Evolutionary conservation across 1,284 basidiomycete species (phyloP).

Genomic region (Puccinia coronata): DNA sequence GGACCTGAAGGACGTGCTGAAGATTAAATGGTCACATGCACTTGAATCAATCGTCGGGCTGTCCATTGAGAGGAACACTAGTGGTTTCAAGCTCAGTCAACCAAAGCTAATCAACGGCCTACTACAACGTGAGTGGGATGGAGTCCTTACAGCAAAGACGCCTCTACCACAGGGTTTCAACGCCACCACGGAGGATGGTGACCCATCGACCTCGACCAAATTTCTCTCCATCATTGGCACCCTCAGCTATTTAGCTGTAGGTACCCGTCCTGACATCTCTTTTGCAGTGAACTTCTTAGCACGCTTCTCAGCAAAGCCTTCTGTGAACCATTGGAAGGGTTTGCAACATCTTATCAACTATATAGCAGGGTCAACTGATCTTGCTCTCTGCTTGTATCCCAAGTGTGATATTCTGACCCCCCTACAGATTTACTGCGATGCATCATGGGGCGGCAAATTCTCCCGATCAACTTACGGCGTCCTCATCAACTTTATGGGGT

Average conservation of each 20-base stretch:
- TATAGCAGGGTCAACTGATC: not conserved
- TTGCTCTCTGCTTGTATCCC: not conserved
- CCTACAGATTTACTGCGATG: not conserved
- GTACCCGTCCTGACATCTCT: too few species aligned
- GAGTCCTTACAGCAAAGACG: not conserved
- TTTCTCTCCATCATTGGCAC: conserved; percentile 13
- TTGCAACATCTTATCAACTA: too few species aligned
- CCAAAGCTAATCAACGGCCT: not conserved
- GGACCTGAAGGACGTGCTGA: too few species aligned
- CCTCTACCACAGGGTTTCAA: not conserved
- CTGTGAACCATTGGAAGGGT: not conserved
- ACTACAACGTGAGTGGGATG: not conserved
- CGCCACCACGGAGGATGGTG: not conserved
- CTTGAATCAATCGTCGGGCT: too few species aligned
- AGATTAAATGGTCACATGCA: too few species aligned
- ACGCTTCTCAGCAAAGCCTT: conserved; percentile 14
- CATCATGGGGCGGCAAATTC: not conserved
- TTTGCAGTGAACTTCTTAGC: conserved; percentile 30
- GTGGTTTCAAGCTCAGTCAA: too few species aligned
- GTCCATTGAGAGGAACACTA: too few species aligned
- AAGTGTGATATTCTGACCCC: too few species aligned
- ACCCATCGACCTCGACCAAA: not conserved
- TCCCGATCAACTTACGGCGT: not conserved
- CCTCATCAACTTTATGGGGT: too few species aligned
- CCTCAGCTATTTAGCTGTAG: too few species aligned